Base-by-base conservation (phyloP, 805 yeast genomes). In the Myxozyma lipomycoides region DNA sequence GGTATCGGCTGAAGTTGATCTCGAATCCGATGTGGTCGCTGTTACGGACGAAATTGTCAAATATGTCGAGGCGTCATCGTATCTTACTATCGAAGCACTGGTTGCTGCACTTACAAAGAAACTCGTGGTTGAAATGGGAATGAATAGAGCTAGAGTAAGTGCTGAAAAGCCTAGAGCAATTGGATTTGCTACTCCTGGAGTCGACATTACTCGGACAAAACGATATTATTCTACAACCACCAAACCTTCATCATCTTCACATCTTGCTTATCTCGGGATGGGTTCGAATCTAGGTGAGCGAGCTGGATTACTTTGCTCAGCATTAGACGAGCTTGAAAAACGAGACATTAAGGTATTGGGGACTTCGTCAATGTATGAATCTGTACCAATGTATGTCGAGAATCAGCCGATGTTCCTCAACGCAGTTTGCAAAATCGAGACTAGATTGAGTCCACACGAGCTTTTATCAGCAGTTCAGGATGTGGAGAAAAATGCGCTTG, bases 21-120 rank as follows among this genome's bases (percentile, higher is more conserved):
- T 30, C 17, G 51, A 46, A 18, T 26, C 51, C 30, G 52, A 50
- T 21, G 35, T 46, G 4, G 56, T 48, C 15, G 30, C 17, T 2
- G 60, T 77, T 12, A 76, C 83, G 21, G 77, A 77, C 24, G 70
- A 66, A 1, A 74, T 85, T 3, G 72, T 76, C 0, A 61, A 62
- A 0, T 86, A 17, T 61, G 85, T 88, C n/a, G 95, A 86, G 62
- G 64, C 63, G n/a, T 78, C 95, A 1, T 80, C 81, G 56, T 93
- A 87, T 71, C 84, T 86, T 62, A 93, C 99, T 0, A 95, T 93
- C 1, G 99, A 93, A 65, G 96, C 97, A 0, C 73, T 93, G 42
- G 95, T 86, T 2, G 77, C 81, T 52, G 77, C 81, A 9, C 83
- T 87, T 24, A 82, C 87, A 2, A 82, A 81, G 56, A 64, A 79